Percentiles rank a stretch among this genome's conserved stretches.
These are phyloP conservation scores for Ophiostoma australiae DNA, from an alignment of 2,329 filamentous ascomycete genomes.

Conservation along the genomic window DNA sequence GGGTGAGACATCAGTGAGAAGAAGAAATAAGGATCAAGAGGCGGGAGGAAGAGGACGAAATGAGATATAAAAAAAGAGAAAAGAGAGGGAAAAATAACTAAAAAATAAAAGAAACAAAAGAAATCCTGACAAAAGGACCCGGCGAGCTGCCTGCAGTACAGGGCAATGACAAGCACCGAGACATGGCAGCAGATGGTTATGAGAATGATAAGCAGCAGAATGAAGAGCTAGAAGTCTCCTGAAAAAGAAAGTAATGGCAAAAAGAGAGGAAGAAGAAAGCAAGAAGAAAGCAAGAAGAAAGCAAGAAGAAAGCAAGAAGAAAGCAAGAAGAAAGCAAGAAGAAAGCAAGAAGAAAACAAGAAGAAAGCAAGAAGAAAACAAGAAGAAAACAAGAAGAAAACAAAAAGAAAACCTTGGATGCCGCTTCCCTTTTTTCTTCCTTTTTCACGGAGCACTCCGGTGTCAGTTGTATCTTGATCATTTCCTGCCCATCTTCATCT, in stretches of 20 bases:
- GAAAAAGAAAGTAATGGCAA: background rate
- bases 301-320: background rate
- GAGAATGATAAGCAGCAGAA: background rate
- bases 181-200: background rate
- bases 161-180: conserved; percentile 1
- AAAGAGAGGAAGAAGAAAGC: background rate
- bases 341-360: background rate
- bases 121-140: background rate
- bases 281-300: background rate
- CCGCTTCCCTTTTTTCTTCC: background rate
- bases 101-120: background rate
- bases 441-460: background rate
- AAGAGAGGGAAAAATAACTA: background rate
- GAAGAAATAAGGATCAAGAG: background rate
- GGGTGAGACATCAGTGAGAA: background rate
- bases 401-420: background rate
- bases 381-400: background rate
- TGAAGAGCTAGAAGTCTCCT: background rate
- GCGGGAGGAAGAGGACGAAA: background rate
- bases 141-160: background rate
- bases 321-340: background rate
- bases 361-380: background rate
- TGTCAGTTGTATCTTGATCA: conserved; percentile 6
- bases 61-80: background rate
- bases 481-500: background rate